A percentile compares a stretch with the other conserved stretches of the same genome.
Evolutionary conservation across 163 green algal genomes (phyloP).

Genomic region (Chloromonas sp.): DNA sequence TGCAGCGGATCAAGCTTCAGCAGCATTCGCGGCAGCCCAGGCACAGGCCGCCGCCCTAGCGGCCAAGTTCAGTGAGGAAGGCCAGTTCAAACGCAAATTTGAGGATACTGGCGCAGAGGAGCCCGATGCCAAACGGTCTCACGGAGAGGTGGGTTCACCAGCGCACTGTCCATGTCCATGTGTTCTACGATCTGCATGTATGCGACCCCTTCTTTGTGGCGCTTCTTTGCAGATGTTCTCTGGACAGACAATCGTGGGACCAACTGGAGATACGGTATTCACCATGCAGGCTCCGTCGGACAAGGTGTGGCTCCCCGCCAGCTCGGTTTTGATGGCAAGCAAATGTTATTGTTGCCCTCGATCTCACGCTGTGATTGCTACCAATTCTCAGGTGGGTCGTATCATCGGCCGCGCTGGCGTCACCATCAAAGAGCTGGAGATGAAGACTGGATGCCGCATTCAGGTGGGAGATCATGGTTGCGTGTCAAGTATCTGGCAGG

Average conservation of each 20-base stretch:
- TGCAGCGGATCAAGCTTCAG: not conserved
- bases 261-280: not conserved
- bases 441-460: constrained; percentile 68
- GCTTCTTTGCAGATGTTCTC: not conserved
- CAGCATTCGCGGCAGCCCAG: constrained; percentile 5
- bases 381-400: constrained; percentile 69
- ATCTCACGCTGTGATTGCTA: constrained; percentile 44
- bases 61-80: constrained; percentile 6
- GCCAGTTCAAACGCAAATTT: constrained; percentile 28
- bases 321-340: constrained; percentile 6
- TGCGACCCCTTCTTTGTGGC: not conserved
- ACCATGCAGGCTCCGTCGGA: not conserved
- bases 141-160: constrained; percentile 10
- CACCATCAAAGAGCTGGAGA: constrained; percentile 88
- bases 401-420: constrained; percentile 89
- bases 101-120: constrained; percentile 12
- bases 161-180: constrained; percentile 6
- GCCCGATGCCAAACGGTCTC: constrained; percentile 25
- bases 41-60: constrained; percentile 7
- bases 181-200: not conserved
- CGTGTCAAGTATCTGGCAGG: not conserved
- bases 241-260: not conserved
- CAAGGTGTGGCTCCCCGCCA: constrained; percentile 10
- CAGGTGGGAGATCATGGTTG: constrained; percentile 52
- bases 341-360: constrained; percentile 20